Base-by-base conservation (phyloP, 2,329 filamentous ascomycete genomes). In the Penicillium brevicompactum region DNA sequence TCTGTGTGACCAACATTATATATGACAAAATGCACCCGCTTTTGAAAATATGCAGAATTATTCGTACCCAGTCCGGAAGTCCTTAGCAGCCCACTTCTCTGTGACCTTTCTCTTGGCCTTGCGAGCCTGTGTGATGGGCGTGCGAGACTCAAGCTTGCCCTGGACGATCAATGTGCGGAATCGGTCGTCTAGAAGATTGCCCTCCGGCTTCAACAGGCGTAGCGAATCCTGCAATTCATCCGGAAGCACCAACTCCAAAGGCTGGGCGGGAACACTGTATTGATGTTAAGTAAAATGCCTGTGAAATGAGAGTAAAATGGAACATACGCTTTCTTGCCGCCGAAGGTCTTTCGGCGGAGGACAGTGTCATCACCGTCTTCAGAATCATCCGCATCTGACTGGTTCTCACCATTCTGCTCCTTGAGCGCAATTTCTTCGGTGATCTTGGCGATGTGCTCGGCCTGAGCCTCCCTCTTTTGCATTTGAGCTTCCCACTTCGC, bases 31-130 rank as follows among this genome's bases (percentile, higher is more conserved):
- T 62, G 58, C 61, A 64, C 53, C 56, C 62, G 38, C 57, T 65
- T 63, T 56, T 58, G 57, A 58, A 57, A 61, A 59, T 54, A 57
- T 54, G 46, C 52, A 61, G 57, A 58, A 64, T 58, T 53, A 67
- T 18, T 64, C 56, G 46, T 66, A 45, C 10, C 71, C 72, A 55
- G 71, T 75, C 65, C 80, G 82, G 76, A 96, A 99, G 73, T 99
- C 94, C 82, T 99, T 99, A 80, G 96, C 90, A 43, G 88, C 86
- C 94, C 94, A 99, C 78, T 97, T 99, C 84, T 97, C 94, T 6
- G 91, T 96, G 49, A 87, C 76, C 74, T 90, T 91, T 64, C 80
- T 87, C 82, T 87, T 92, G 60, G 85, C 84, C 80, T 94, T 90
- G 82, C 90, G 96, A 67, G 83, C 84, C 77, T 94, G 93, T 6